Evolutionary conservation across 495 filamentous ascomycete species (phyloP).

Genomic region (Xylaria venustula): DNA sequence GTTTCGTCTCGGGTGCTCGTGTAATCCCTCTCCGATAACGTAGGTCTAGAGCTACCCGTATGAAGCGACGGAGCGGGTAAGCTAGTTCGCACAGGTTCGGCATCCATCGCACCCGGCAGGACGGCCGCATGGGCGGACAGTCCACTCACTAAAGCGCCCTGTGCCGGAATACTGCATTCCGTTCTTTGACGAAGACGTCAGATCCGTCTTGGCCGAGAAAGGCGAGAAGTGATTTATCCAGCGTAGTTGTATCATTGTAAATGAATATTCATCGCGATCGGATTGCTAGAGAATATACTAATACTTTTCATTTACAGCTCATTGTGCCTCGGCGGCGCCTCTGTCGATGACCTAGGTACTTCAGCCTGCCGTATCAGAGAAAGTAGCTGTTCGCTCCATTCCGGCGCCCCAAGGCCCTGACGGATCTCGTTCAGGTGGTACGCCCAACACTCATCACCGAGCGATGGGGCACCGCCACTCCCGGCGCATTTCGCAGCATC

Average conservation of each 20-base stretch:
- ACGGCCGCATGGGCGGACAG: neutral
- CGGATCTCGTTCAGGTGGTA: conserved; percentile 34
- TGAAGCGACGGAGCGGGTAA: too few relatives aligned
- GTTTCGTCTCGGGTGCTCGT: neutral
- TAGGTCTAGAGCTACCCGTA: too few relatives aligned
- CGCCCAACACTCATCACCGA: conserved; percentile 40
- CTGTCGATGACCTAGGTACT: neutral
- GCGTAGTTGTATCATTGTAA: too few relatives aligned
- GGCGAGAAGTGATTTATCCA: too few relatives aligned
- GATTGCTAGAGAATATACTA: neutral
- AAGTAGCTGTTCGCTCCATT: conserved; percentile 23
- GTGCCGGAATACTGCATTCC: too few relatives aligned
- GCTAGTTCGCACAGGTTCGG: neutral
- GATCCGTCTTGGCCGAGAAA: too few relatives aligned
- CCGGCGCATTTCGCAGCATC: conserved; percentile 21
- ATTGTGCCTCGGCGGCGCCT: conserved; percentile 4
- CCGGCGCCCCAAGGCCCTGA: conserved; percentile 8
- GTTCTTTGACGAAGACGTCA: too few relatives aligned
- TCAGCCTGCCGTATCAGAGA: conserved; percentile 3
- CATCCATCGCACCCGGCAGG: neutral
- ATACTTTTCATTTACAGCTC: conserved; percentile 16
- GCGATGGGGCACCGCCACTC: conserved; percentile 2
- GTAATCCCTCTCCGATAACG: neutral
- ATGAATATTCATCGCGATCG: neutral
- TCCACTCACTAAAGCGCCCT: neutral